Conservation (phyloP, 2,329 filamentous ascomycete genomes). For the Fusarium sp. region DNA sequence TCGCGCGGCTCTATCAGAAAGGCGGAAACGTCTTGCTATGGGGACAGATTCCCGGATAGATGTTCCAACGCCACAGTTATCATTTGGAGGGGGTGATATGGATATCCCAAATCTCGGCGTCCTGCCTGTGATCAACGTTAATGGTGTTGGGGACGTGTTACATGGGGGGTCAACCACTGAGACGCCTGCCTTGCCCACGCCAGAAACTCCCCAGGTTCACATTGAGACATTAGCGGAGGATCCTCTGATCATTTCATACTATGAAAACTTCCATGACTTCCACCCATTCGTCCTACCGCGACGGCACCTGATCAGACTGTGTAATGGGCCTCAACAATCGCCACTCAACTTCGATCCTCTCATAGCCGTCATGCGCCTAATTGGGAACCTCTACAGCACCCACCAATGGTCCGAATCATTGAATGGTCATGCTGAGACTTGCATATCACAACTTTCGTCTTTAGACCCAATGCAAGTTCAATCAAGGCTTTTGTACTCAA, state of each 20-base stretch:
- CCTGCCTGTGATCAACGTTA: not conserved
- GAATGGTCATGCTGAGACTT: constrained; percentile 13
- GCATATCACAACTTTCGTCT: constrained; percentile 6
- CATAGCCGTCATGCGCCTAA: constrained; percentile 50
- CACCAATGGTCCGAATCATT: constrained; percentile 33
- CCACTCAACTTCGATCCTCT: constrained; percentile 41
- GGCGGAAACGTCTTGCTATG: constrained; percentile 47
- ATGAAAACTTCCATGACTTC: constrained; percentile 53
- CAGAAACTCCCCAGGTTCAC: not conserved
- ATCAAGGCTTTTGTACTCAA: constrained; percentile 55
- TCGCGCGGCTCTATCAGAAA: constrained; percentile 48
- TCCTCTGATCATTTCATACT: constrained; percentile 53
- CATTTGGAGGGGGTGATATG: accelerated
- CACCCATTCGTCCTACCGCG: constrained; percentile 52
- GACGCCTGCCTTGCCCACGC: not conserved
- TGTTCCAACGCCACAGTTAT: accelerated
- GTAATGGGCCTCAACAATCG: constrained; percentile 2
- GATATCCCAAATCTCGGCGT: not conserved
- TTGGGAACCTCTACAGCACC: constrained; percentile 54
- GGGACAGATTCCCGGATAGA: accelerated
- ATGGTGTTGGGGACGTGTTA: not conserved
- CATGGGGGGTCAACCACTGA: too few species aligned
- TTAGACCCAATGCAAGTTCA: constrained; percentile 54
- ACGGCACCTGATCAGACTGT: constrained; percentile 27
- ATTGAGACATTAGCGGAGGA: constrained; percentile 32